Evolutionary conservation across 345 rosid species (phyloP).

Genomic region (Citrus medica): DNA sequence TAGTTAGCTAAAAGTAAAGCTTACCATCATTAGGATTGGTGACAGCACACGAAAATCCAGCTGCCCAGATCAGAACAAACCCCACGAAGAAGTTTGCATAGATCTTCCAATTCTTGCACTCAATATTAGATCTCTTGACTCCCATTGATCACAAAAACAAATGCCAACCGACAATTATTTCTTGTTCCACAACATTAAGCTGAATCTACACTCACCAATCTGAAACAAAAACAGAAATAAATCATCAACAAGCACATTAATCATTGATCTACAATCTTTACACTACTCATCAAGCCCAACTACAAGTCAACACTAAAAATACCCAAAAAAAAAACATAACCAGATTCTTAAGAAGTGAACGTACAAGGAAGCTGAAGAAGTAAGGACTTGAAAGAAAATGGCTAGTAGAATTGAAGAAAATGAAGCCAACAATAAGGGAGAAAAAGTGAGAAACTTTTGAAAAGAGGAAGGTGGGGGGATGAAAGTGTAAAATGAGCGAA

Average conservation of each 20-base stretch:
- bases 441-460: slow-evolving; percentile 16
- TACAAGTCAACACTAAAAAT: background rate
- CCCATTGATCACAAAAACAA: slow-evolving; percentile 45
- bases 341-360: background rate
- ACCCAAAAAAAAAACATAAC: slow-evolving; percentile 9
- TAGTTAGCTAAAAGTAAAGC: background rate
- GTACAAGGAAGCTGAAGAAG: slow-evolving; percentile 31
- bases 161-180: slow-evolving; percentile 5
- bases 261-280: slow-evolving; percentile 14
- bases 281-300: slow-evolving; percentile 7
- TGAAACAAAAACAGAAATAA: slow-evolving; percentile 22
- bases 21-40: slow-evolving; percentile 86
- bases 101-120: slow-evolving; percentile 45
- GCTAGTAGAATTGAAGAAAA: slow-evolving; percentile 8
- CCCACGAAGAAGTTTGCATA: slow-evolving; percentile 33
- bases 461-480: slow-evolving; percentile 12
- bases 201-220: slow-evolving; percentile 37
- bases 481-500: slow-evolving; percentile 21
- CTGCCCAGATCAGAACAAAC: slow-evolving; percentile 54
- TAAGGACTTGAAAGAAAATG: slow-evolving; percentile 17
- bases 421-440: slow-evolving; percentile 20
- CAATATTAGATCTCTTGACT: slow-evolving; percentile 49
- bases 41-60: slow-evolving; percentile 47
- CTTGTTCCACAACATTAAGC: slow-evolving; percentile 27
- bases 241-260: slow-evolving; percentile 1